Conservation (phyloP, 257 asterid genomes). For the Solanum infundibuliforme region DNA sequence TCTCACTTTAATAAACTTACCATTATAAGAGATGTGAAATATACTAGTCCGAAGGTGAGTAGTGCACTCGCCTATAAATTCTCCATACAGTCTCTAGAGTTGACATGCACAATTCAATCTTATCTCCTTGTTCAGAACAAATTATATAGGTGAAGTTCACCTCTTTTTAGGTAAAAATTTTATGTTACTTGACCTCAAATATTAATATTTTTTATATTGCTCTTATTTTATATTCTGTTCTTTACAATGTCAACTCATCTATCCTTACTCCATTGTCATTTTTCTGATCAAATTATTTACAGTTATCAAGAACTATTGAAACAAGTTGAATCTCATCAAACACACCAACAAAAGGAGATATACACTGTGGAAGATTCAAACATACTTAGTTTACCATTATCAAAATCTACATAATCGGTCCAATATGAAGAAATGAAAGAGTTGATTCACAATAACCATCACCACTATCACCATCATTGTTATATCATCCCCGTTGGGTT, state of each 20-base stretch:
- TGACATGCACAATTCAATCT: not conserved
- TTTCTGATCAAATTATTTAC: no score
- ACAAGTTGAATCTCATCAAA: not conserved
- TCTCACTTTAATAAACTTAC: not conserved
- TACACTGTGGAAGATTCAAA: not conserved
- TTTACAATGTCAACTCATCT: not conserved
- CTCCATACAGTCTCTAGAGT: not conserved
- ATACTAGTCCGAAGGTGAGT: not conserved
- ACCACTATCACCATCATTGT: no score
- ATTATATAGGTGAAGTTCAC: not conserved
- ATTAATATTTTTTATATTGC: no score
- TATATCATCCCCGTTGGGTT: no score
- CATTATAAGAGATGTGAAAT: no score
- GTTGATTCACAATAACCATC: no score
- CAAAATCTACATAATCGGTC: not conserved
- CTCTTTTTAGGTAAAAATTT: not conserved
- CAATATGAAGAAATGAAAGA: no score
- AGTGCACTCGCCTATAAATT: not conserved
- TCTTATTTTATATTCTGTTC: not conserved
- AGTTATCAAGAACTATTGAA: not conserved
- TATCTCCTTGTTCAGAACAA: not conserved
- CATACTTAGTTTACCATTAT: not conserved
- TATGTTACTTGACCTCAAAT: not conserved
- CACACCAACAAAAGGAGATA: not conserved
- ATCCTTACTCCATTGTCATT: not conserved